Base-by-base conservation (phyloP, 305 asterid genomes). In the Rubia occidens region DNA sequence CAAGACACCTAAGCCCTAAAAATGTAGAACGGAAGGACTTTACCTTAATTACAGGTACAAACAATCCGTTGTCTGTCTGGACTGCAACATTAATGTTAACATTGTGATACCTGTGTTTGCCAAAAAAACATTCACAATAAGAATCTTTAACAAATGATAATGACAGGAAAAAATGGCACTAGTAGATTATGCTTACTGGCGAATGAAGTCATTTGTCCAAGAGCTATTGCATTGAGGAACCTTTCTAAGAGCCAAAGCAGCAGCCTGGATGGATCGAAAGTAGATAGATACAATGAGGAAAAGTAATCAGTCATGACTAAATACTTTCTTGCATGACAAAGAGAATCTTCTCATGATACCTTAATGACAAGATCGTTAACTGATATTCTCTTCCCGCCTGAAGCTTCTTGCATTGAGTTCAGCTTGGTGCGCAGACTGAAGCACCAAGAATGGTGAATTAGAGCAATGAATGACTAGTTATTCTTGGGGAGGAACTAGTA, bases 331-430 rank as follows among this genome's bases (percentile, higher is more conserved):
- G 51, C 11, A 42, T 15, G 21, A 53, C 5, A 40, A 68, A 24
- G 17, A 53, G 29, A 53, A 15, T 43, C 18, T 59, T 45, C 7
- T 4, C 44, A 5, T 68, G 76, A 60, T 89, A 91, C 99, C 98
- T 95, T 95, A 61, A 91, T 91, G 74, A 95, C 97, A 73, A 95
- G 95, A 85, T 95, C 98, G 69, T 95, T 95, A 58, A 95, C 77
- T 14, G 99, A 95, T 69, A 95, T 82, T 82, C 87, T 83, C 84
- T 95, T 95, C 74, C 98, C 97, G 39, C 96, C 99, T n/a, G 98
- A 87, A 82, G 93, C 95, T 85, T 95, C 99, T 83, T 87, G 95
- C 77, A 89, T 74, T 24, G 89, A 80, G 78, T 95, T 91, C 73
- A 91, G 90, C 77, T 81, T 77, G 72, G 84, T 60, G 26, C 97